A percentile compares a stretch with the other conserved stretches of the same genome.
These are phyloP conservation scores for Sarcodon sp. DNA, from an alignment of 768 basidiomycete genomes.

Conservation along the genomic window DNA sequence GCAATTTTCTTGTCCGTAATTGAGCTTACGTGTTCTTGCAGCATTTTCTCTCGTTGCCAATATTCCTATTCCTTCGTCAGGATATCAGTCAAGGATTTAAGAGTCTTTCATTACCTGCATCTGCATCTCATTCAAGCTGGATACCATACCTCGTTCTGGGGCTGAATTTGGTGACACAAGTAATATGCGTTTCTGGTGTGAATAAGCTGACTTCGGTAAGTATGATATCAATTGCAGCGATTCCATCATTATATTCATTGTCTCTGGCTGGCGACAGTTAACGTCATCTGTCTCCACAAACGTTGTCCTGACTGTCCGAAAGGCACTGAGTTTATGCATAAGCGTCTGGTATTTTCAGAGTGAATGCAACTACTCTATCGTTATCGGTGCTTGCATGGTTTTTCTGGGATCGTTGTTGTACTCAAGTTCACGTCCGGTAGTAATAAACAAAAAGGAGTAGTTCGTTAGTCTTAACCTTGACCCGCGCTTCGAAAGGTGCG, in stretches of 20 bases:
- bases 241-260: neutral
- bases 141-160: slow-evolving; percentile 44
- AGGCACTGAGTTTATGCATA: slow-evolving; percentile 68
- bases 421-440: slow-evolving; percentile 7
- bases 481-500: too few relatives aligned
- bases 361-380: slow-evolving; percentile 55
- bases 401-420: slow-evolving; percentile 57
- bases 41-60: slow-evolving; percentile 73
- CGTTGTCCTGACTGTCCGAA: slow-evolving; percentile 66
- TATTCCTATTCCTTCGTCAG: slow-evolving; percentile 49
- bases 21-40: slow-evolving; percentile 14
- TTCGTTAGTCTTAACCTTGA: neutral
- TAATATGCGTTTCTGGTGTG: slow-evolving; percentile 74
- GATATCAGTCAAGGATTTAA: slow-evolving; percentile 42
- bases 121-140: slow-evolving; percentile 14
- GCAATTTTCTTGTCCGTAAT: neutral
- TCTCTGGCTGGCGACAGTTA: slow-evolving; percentile 24
- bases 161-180: slow-evolving; percentile 59
- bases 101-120: slow-evolving; percentile 27
- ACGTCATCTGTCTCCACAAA: slow-evolving; percentile 76
- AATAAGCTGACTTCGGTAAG: slow-evolving; percentile 71
- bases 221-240: neutral
- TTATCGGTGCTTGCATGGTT: slow-evolving; percentile 60
- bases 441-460: neutral
- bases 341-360: slow-evolving; percentile 81